Conservation (phyloP, 75 land plant species). For the Pinus tabuliformis region DNA sequence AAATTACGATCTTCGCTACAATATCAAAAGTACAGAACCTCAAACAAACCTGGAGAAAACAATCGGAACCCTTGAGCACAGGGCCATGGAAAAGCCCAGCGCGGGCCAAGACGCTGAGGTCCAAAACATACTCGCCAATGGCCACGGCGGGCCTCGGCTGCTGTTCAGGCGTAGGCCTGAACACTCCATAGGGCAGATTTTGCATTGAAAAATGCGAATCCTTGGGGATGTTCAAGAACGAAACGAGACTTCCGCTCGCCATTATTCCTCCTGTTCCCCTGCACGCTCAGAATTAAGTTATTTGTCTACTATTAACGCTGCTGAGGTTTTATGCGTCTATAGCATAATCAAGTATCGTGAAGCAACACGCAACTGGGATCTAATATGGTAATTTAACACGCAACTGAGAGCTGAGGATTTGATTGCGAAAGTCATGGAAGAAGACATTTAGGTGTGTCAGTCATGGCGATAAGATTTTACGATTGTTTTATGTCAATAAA, state of each 20-base stretch:
- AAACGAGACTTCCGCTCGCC: constrained; percentile 11
- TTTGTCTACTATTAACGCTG: too few relatives aligned
- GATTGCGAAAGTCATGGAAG: too few relatives aligned
- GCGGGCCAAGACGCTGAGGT: constrained; percentile 62
- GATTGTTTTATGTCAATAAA: too few relatives aligned
- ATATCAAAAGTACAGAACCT: not conserved
- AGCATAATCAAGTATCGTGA: too few relatives aligned
- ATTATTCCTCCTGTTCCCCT: not conserved
- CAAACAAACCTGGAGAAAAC: constrained; percentile 72
- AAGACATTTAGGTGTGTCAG: too few relatives aligned
- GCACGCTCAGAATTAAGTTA: too few relatives aligned
- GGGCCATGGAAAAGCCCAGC: constrained; percentile 91
- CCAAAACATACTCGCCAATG: constrained; percentile 88
- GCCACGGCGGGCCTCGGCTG: constrained; percentile 71
- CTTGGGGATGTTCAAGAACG: constrained; percentile 63
- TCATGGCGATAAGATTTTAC: too few relatives aligned
- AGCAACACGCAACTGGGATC: too few relatives aligned
- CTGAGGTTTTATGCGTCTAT: too few relatives aligned
- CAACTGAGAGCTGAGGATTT: too few relatives aligned
- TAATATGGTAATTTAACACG: too few relatives aligned
- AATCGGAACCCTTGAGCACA: constrained; percentile 48
- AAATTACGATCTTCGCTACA: too few relatives aligned
- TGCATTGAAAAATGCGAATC: constrained; percentile 90
- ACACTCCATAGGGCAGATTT: constrained; percentile 94
- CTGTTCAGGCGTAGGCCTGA: constrained; percentile 38